Conservation (phyloP, 192 early-diverging fungal species). For the Spizellomyces punctatus region DNA sequence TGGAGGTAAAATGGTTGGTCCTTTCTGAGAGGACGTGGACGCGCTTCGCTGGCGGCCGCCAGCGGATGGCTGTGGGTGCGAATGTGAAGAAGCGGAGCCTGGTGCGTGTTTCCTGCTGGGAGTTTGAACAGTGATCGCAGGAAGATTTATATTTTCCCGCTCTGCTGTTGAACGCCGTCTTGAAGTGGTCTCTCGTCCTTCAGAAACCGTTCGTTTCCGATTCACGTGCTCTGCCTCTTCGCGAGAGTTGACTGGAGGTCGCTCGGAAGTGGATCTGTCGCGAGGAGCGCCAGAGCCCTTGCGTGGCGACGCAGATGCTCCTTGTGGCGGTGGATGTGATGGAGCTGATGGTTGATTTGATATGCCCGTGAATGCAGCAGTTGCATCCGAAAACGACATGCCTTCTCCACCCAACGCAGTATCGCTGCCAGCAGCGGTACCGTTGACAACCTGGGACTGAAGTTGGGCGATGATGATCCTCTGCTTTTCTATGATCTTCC, state of each 20-base stretch:
- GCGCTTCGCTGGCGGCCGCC: conserved; percentile 15
- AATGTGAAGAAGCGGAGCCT: neutral
- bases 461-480: conserved; percentile 83
- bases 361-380: conserved; percentile 1
- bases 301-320: neutral
- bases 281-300: conserved; percentile 1
- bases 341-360: neutral
- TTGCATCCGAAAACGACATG: neutral
- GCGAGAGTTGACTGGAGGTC: neutral
- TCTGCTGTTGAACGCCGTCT: neutral
- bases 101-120: neutral
- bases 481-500: conserved; percentile 92
- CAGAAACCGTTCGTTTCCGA: conserved; percentile 10
- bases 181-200: neutral
- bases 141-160: neutral
- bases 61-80: conserved; percentile 7
- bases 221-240: neutral
- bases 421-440: conserved; percentile 2
- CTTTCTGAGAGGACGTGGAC: conserved; percentile 10
- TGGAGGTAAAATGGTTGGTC: conserved; percentile 16
- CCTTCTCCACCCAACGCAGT: conserved; percentile 1
- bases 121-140: conserved; percentile 2
- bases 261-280: conserved; percentile 7
- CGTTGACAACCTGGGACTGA: conserved; percentile 43
- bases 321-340: neutral